Conservation (phyloP, 495 filamentous ascomycete genomes). For the Cairneyella variabilis region DNA sequence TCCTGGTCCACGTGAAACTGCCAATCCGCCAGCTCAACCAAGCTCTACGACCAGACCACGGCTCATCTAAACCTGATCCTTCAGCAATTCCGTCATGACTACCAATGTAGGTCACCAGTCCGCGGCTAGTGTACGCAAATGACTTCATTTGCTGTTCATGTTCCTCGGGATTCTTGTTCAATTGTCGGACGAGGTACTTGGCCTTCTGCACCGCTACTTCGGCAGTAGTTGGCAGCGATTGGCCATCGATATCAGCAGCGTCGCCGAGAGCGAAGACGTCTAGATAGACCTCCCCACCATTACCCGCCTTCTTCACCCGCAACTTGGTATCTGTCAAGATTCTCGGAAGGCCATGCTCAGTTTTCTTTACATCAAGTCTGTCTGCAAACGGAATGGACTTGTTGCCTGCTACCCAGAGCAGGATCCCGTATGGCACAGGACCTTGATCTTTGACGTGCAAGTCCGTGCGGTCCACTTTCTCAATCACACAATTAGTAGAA, state of each 20-base stretch:
- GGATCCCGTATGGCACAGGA: slow-evolving; percentile 24
- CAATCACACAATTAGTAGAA: slow-evolving; percentile 24
- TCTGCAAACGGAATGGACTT: slow-evolving; percentile 21
- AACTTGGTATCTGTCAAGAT: slow-evolving; percentile 29
- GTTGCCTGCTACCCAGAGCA: slow-evolving; percentile 32
- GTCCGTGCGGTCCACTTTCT: slow-evolving; percentile 22
- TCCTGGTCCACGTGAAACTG: no score
- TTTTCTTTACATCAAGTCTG: slow-evolving; percentile 21
- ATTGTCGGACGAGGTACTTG: slow-evolving; percentile 58
- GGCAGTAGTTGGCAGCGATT: slow-evolving; percentile 69
- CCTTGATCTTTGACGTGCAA: slow-evolving; percentile 28
- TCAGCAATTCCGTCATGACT: slow-evolving; percentile 2
- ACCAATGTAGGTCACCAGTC: slow-evolving; percentile 8
- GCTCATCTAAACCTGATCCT: no score
- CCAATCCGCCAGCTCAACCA: no score
- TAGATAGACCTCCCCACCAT: slow-evolving; percentile 26
- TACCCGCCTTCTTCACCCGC: slow-evolving; percentile 14
- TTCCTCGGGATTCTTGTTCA: not conserved
- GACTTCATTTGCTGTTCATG: not conserved
- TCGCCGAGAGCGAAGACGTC: slow-evolving; percentile 79
- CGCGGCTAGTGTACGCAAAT: not conserved
- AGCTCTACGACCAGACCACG: no score
- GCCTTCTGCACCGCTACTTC: slow-evolving; percentile 84
- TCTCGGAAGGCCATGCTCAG: slow-evolving; percentile 18
- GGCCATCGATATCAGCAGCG: slow-evolving; percentile 53